These are phyloP conservation scores for Anisodus acutangulus DNA, from an alignment of 257 asterid species.

Conservation along the genomic window DNA sequence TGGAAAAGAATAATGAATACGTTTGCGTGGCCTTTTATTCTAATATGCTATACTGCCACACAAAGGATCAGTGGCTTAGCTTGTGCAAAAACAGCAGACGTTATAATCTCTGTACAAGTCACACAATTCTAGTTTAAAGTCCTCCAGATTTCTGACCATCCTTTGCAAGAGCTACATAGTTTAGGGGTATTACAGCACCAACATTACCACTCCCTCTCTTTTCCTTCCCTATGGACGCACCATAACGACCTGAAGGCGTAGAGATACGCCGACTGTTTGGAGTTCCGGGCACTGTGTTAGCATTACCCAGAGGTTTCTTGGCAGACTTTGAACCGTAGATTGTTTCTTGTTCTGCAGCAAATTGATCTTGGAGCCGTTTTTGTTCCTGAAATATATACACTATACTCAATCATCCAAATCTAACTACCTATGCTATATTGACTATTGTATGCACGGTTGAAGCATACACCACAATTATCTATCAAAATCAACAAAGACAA, in stretches of 20 bases:
- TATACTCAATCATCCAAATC: not conserved
- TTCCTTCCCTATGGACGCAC: constrained; percentile 51
- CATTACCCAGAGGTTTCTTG: constrained; percentile 62
- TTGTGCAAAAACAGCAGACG: not conserved
- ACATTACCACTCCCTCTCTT: constrained; percentile 60
- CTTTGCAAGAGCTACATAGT: constrained; percentile 74
- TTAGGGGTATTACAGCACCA: constrained; percentile 55
- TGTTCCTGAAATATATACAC: constrained; percentile 56
- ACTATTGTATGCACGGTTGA: not conserved
- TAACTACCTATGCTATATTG: not conserved
- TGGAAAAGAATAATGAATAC: constrained; percentile 1
- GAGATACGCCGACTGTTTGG: constrained; percentile 63
- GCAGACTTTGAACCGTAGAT: constrained; percentile 61
- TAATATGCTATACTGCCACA: constrained; percentile 15
- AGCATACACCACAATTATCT: not conserved
- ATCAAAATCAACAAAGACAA: not conserved
- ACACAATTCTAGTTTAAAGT: not conserved
- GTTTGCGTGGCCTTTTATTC: not conserved
- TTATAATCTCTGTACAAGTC: constrained; percentile 9
- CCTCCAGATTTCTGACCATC: constrained; percentile 46
- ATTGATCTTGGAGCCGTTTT: constrained; percentile 72
- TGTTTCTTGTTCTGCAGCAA: constrained; percentile 68
- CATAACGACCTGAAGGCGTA: constrained; percentile 50
- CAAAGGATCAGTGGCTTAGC: not conserved
- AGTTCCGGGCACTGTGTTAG: constrained; percentile 55